Conservation (phyloP, 768 basidiomycete genomes). For the Brasilioporus rufonigricans region DNA sequence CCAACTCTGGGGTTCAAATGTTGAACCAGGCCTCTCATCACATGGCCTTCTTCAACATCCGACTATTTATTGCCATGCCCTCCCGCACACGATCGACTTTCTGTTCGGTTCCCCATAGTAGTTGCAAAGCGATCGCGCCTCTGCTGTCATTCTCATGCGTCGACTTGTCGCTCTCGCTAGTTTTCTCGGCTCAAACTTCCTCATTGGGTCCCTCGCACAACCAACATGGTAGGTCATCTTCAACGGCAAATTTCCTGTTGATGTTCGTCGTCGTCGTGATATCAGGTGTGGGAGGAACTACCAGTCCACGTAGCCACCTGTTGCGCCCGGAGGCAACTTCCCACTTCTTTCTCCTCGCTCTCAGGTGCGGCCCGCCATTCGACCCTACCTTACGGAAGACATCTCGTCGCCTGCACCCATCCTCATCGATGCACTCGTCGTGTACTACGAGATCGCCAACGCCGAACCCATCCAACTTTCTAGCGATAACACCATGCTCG, state of each 20-base stretch:
- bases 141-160: constrained; percentile 14
- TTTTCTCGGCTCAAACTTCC: constrained; percentile 9
- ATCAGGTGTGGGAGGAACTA: constrained; percentile 63
- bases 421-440: constrained; percentile 52
- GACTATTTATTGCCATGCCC: neutral
- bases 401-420: constrained; percentile 41
- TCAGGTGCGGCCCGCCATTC: constrained; percentile 58
- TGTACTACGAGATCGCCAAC: constrained; percentile 45
- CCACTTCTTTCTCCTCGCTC: constrained; percentile 47
- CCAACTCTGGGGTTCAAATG: no score
- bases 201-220: no score
- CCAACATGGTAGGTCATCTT: no score
- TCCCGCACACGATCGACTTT: no score
- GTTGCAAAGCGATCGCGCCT: no score
- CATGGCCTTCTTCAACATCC: no score
- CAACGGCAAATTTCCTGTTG: no score
- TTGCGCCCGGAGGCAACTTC: constrained; percentile 52
- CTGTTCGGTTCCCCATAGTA: no score
- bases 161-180: constrained; percentile 3
- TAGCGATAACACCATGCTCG: constrained; percentile 21
- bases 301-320: constrained; percentile 39
- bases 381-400: constrained; percentile 60
- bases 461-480: constrained; percentile 41
- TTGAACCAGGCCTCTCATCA: no score
- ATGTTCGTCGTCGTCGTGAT: no score